Percentiles rank a stretch among this genome's conserved stretches.
These are phyloP conservation scores for Coniochaeta hoffmannii DNA, from an alignment of 2,329 filamentous ascomycete species.

Conservation along the genomic window DNA sequence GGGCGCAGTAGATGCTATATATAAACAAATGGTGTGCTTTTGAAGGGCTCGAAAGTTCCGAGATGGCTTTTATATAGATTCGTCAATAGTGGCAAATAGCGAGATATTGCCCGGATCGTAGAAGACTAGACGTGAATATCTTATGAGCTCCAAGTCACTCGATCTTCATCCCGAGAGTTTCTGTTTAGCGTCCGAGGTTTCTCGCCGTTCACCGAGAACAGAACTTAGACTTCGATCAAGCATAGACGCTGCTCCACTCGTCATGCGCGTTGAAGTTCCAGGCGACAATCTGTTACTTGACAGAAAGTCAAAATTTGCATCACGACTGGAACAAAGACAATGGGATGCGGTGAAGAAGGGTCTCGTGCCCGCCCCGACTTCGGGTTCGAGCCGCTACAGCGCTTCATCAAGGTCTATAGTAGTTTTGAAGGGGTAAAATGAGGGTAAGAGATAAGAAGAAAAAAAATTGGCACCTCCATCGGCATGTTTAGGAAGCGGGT, in stretches of 20 bases:
- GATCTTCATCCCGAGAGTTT: too few relatives aligned
- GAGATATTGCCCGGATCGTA: too few relatives aligned
- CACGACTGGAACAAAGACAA: background rate
- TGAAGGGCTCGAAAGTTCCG: too few relatives aligned
- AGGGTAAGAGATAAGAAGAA: background rate
- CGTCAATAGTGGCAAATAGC: too few relatives aligned
- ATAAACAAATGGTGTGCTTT: too few relatives aligned
- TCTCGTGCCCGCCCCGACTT: background rate
- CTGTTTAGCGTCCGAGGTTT: too few relatives aligned
- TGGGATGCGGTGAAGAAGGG: background rate
- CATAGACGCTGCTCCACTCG: background rate
- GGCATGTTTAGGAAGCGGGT: background rate
- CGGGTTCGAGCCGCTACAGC: background rate
- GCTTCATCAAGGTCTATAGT: background rate
- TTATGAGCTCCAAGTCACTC: too few relatives aligned
- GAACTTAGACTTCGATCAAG: background rate
- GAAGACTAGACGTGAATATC: too few relatives aligned
- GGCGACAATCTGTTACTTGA: constrained; percentile 1
- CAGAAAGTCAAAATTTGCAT: background rate
- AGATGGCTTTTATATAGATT: too few relatives aligned
- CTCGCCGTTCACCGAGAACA: background rate
- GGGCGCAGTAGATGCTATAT: too few relatives aligned
- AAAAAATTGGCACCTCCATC: background rate
- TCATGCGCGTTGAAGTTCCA: background rate
- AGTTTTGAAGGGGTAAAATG: constrained; percentile 1